phyloP scores from a whole-genome alignment of 768 basidiomycete genomes.

The Phylloporus arenicola region DNA sequence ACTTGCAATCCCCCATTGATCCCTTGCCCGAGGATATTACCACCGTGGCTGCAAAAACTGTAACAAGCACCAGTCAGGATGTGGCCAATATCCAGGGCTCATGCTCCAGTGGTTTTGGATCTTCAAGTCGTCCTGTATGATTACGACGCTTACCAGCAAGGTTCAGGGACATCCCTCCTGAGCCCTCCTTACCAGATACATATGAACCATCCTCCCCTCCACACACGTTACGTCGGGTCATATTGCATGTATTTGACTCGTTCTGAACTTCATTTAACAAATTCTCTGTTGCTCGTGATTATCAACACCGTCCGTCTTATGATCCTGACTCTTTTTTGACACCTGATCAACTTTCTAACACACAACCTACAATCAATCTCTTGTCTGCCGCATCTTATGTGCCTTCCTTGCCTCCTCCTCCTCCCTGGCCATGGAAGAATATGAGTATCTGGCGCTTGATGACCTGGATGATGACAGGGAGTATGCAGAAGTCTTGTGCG shows the following conservation, averaged over 20 bases:
- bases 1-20: no score
- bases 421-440: conserved; percentile 12
- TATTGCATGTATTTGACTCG: background rate
- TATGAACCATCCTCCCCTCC: no score
- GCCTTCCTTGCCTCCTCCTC: background rate
- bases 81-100: background rate
- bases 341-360: background rate
- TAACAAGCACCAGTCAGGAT: no score
- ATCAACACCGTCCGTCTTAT: background rate
- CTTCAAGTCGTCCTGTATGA: background rate
- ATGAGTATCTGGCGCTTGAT: conserved; percentile 11
- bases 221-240: background rate
- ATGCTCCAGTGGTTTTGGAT: background rate
- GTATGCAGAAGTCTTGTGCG: conserved; percentile 2
- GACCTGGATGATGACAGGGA: conserved; percentile 11
- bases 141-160: background rate
- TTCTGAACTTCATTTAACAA: background rate
- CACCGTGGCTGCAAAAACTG: no score
- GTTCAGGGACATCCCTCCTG: background rate
- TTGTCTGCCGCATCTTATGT: background rate
- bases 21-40: no score
- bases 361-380: no score
- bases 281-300: background rate
- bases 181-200: no score
- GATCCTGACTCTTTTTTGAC: background rate